Base-by-base conservation (phyloP, 306 rosid genomes). In the Delonix regia region DNA sequence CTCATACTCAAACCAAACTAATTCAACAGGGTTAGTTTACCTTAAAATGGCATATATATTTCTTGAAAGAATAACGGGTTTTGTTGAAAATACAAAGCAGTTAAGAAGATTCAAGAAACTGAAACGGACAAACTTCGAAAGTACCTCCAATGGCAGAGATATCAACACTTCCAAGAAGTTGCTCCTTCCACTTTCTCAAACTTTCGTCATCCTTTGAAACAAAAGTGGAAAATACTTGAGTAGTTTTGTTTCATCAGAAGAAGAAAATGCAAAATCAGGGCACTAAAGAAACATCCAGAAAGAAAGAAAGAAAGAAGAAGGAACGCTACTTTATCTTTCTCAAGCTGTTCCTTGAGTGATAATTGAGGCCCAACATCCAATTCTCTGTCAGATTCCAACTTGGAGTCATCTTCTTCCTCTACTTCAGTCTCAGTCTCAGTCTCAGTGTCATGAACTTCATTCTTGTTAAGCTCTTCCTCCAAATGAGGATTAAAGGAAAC, bases 261-360 rank as follows among this genome's bases (percentile, higher is more conserved):
- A 30, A 18, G 49, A 47, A 59, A 0, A 9, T 71, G 61, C 63
- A 65, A 66, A 68, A 16, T 28, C 19, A 78, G 4, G 22, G 55
- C 34, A 68, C 61, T 51, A 57, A 63, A 48, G 78, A 42, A 62
- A 38, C 67, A 57, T 73, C 41, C 42, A 14, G 15, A 57, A 25
- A 57, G 38, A 57, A 57, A 63, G 9, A 38, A 64, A 11, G 14
- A 12, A 1, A 9, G 48, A 10, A n/a, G 56, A 8, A 10, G 30
- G 45, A 62, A 18, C 9, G 69, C 30, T 80, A 94, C 98, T 83
- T 94, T 88, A 76, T 94, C 97, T 80, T 91, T 94, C 79, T 94
- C 98, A 80, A 94, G 91, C 78, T 91, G 98, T 67, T 94, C 98
- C 85, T 90, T 94, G 83, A 94, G 92, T 21, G 96, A 90, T 75